phyloP scores from a whole-genome alignment of 2,329 filamentous ascomycete genomes.

The Cytospora piceae region DNA sequence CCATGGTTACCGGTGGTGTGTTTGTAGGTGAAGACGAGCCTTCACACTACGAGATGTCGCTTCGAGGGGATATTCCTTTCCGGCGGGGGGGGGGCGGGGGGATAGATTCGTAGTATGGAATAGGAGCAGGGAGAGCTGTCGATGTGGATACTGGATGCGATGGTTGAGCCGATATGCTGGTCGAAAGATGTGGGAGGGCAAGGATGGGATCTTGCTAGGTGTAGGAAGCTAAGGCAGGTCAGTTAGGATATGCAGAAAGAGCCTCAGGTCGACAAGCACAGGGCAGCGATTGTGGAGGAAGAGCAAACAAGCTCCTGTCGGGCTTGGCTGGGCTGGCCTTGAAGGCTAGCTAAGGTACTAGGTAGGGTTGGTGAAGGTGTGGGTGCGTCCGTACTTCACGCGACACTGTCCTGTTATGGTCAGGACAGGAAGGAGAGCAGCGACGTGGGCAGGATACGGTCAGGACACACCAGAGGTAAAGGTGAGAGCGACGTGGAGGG shows the following conservation, averaged over 20 bases:
- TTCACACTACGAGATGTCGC: slow-evolving; percentile 34
- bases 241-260: slow-evolving; percentile 25
- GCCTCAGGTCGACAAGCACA: slow-evolving; percentile 20
- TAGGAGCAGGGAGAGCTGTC: slow-evolving; percentile 16
- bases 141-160: slow-evolving; percentile 20
- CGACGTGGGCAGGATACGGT: slow-evolving; percentile 13
- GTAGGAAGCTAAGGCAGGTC: slow-evolving; percentile 29
- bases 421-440: slow-evolving; percentile 20
- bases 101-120: slow-evolving; percentile 16
- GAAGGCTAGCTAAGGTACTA: slow-evolving; percentile 2
- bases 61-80: slow-evolving; percentile 18
- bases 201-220: slow-evolving; percentile 11
- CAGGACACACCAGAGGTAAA: slow-evolving; percentile 7
- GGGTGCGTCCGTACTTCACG: slow-evolving; percentile 21
- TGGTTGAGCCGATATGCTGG: slow-evolving; percentile 21
- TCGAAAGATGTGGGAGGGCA: slow-evolving; percentile 22
- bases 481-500: slow-evolving; percentile 11
- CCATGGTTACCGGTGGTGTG: slow-evolving; percentile 69
- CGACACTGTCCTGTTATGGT: slow-evolving; percentile 25
- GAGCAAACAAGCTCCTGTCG: slow-evolving; percentile 28
- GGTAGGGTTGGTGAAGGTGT: slow-evolving; percentile 15
- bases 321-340: slow-evolving; percentile 25
- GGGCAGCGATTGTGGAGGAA: slow-evolving; percentile 22
- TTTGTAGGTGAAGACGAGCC: slow-evolving; percentile 35
- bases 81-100: not conserved